Conservation (phyloP, 495 filamentous ascomycete species). For the Aspergillus panamensis region DNA sequence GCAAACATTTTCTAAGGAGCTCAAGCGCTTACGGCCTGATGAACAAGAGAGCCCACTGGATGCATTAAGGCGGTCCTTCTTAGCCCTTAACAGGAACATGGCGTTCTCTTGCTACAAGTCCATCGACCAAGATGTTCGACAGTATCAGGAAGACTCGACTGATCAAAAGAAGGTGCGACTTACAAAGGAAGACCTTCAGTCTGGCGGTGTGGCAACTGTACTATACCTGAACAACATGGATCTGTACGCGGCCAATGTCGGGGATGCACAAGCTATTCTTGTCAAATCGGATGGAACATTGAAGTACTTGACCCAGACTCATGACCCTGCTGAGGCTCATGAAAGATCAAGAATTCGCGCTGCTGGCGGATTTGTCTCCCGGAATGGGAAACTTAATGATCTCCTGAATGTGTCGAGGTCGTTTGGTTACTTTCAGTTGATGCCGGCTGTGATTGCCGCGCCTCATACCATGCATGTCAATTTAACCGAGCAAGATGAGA, state of each 20-base stretch:
- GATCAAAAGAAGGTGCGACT: slow-evolving; percentile 61
- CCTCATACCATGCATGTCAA: slow-evolving; percentile 76
- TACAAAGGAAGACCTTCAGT: slow-evolving; percentile 80
- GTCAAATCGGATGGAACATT: slow-evolving; percentile 81
- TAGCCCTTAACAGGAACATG: slow-evolving; percentile 90
- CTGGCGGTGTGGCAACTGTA: slow-evolving; percentile 88
- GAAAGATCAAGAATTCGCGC: slow-evolving; percentile 90
- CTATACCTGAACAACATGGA: slow-evolving; percentile 85
- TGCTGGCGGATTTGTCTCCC: slow-evolving; percentile 91
- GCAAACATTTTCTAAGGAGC: slow-evolving; percentile 74
- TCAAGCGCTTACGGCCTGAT: slow-evolving; percentile 55
- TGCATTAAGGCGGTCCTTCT: slow-evolving; percentile 80
- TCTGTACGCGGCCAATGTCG: slow-evolving; percentile 90
- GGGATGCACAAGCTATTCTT: slow-evolving; percentile 90
- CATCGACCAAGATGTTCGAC: slow-evolving; percentile 59
- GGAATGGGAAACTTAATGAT: slow-evolving; percentile 92
- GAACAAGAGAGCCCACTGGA: slow-evolving; percentile 68
- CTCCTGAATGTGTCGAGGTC: slow-evolving; percentile 85
- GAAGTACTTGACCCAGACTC: slow-evolving; percentile 78
- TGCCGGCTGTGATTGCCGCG: slow-evolving; percentile 89
- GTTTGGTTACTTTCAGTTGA: slow-evolving; percentile 89
- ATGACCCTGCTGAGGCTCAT: slow-evolving; percentile 79
- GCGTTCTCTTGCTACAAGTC: slow-evolving; percentile 81
- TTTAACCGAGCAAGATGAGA: slow-evolving; percentile 87
- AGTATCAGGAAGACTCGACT: slow-evolving; percentile 64